These are phyloP conservation scores for Paraglomus brasilianum DNA, from an alignment of 192 early-diverging fungal genomes.

Conservation along the genomic window DNA sequence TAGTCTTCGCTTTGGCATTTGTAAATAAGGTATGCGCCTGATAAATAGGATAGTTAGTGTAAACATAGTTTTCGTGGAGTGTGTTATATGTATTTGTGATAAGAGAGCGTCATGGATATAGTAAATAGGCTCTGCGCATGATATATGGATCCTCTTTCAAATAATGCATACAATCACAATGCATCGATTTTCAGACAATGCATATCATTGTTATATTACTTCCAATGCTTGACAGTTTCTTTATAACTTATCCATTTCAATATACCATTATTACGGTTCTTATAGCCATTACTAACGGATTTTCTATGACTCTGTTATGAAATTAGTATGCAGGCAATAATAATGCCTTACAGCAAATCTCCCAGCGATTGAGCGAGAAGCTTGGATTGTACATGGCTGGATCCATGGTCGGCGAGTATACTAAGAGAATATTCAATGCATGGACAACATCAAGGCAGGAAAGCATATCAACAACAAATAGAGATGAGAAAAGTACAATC, in stretches of 20 bases:
- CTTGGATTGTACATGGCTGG: constrained; percentile 33
- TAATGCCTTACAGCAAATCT: constrained; percentile 9
- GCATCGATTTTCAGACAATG: constrained; percentile 1
- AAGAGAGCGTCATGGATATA: background rate
- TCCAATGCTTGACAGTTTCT: background rate
- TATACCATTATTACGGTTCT: background rate
- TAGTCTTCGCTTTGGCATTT: constrained; percentile 13
- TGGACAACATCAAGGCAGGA: constrained; percentile 25
- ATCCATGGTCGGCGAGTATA: constrained; percentile 24
- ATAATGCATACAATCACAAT: background rate
- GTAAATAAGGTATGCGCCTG: constrained; percentile 26
- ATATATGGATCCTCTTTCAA: background rate
- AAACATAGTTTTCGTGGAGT: no score
- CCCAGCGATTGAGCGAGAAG: constrained; percentile 29
- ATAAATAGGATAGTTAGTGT: no score
- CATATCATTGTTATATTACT: background rate
- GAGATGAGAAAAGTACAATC: constrained; percentile 21
- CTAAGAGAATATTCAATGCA: constrained; percentile 13
- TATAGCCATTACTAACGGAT: no score
- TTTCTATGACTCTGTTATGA: no score
- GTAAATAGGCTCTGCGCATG: background rate
- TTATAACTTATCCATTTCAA: background rate
- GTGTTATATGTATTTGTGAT: no score
- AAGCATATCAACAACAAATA: background rate
- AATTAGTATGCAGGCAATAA: constrained; percentile 11